These are phyloP conservation scores for Cytospora mali DNA, from an alignment of 2,329 filamentous ascomycete species.

Conservation along the genomic window DNA sequence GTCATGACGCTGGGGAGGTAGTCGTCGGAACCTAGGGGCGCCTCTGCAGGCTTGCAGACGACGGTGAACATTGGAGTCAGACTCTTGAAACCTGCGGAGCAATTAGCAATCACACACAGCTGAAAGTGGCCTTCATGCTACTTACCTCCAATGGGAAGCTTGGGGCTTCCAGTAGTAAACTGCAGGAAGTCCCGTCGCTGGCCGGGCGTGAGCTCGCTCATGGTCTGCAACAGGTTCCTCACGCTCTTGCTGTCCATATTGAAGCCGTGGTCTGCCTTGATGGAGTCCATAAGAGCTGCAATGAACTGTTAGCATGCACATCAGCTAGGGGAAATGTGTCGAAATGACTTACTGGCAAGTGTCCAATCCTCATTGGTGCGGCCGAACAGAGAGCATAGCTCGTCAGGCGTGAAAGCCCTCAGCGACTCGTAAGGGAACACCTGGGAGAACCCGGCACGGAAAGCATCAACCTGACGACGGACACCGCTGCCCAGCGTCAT, in stretches of 20 bases:
- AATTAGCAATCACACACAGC: conserved; percentile 33
- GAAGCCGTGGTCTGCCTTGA: conserved; percentile 97
- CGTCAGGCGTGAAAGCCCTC: conserved; percentile 90
- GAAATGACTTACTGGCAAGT: conserved; percentile 76
- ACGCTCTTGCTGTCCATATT: conserved; percentile 98
- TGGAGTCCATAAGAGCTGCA: conserved; percentile 89
- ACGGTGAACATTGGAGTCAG: conserved; percentile 98
- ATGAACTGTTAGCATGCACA: conserved; percentile 32
- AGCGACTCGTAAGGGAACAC: conserved; percentile 95
- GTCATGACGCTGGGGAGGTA: conserved; percentile 99
- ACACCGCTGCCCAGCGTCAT: conserved; percentile 90
- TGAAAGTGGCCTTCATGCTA: conserved; percentile 29
- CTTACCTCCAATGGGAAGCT: conserved; percentile 95
- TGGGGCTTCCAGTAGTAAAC: conserved; percentile 96
- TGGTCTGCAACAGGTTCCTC: conserved; percentile 86
- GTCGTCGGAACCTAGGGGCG: conserved; percentile 90
- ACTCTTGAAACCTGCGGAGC: conserved; percentile 80
- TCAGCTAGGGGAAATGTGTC: not conserved
- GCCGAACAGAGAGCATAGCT: conserved; percentile 93
- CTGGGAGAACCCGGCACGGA: conserved; percentile 87
- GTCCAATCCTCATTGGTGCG: conserved; percentile 95
- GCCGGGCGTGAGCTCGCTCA: conserved; percentile 78
- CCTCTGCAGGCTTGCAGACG: conserved; percentile 97
- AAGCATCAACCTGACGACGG: conserved; percentile 85
- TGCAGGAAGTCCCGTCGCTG: conserved; percentile 93